phyloP scores from a whole-genome alignment of 345 rosid species.

The Populus nigra region DNA sequence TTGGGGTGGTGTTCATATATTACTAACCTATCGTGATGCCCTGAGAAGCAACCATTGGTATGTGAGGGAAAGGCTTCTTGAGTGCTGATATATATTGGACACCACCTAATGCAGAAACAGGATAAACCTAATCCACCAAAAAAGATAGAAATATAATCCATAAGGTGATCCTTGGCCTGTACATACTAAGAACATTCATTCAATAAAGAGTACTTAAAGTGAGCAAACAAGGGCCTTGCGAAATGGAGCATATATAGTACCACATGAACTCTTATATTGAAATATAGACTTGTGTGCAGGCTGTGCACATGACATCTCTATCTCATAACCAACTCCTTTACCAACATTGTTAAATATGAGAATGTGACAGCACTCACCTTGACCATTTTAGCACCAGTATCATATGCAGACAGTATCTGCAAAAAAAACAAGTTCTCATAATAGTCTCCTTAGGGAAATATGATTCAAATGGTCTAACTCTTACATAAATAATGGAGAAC shows the following conservation, averaged over 20 bases:
- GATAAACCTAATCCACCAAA: constrained; percentile 47
- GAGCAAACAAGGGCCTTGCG: background rate
- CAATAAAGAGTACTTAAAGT: background rate
- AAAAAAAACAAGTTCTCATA: constrained; percentile 1
- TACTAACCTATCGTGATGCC: constrained; percentile 52
- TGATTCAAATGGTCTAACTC: background rate
- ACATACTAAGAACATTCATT: background rate
- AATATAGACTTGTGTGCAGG: background rate
- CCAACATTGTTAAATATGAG: background rate
- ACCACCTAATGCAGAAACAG: constrained; percentile 59
- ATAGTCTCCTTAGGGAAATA: background rate
- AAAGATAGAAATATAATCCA: background rate
- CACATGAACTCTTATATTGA: background rate
- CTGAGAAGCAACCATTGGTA: constrained; percentile 61
- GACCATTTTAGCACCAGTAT: constrained; percentile 52
- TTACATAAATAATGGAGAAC: background rate
- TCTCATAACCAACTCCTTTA: background rate
- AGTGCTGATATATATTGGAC: constrained; percentile 45
- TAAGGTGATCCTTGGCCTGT: background rate
- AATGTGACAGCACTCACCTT: constrained; percentile 37
- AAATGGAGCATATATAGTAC: background rate
- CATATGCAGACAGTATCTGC: constrained; percentile 54
- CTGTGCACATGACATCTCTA: background rate
- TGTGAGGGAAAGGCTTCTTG: constrained; percentile 55
- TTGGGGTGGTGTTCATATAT: background rate